Percentiles rank a stretch among this genome's conserved stretches.
phyloP scores from a whole-genome alignment of 805 yeast species.

The Metschnikowia amazonensis region DNA sequence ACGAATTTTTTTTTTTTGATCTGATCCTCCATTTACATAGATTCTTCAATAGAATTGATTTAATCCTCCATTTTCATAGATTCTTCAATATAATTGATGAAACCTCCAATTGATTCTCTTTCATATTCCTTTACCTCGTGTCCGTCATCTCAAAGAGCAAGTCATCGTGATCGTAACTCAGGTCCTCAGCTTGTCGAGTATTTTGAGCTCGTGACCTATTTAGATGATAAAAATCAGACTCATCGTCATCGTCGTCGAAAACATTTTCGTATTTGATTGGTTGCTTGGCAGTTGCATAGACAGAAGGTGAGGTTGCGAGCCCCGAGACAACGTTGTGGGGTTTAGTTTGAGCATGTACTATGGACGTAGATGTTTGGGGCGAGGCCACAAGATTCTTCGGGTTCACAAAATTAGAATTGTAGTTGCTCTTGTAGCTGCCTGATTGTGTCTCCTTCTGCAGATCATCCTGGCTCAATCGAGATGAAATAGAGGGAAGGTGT shows the following conservation, averaged over 20 bases:
- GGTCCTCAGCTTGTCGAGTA: conserved; percentile 6
- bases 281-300: conserved; percentile 19
- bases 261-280: conserved; percentile 36
- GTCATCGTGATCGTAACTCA: conserved; percentile 19
- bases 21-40: too few relatives aligned
- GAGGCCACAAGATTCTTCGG: conserved; percentile 13
- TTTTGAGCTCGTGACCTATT: conserved; percentile 1
- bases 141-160: conserved; percentile 21
- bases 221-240: conserved; percentile 11
- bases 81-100: too few relatives aligned
- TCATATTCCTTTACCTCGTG: conserved; percentile 4
- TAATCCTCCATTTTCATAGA: too few relatives aligned
- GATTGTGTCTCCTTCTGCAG: not conserved
- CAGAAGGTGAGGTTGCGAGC: conserved; percentile 36
- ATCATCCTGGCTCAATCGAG: conserved; percentile 26
- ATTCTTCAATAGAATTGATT: too few relatives aligned
- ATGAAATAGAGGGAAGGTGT: conserved; percentile 31
- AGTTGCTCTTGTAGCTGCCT: not conserved
- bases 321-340: conserved; percentile 23
- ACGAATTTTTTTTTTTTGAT: not conserved
- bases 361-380: conserved; percentile 25
- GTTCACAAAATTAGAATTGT: conserved; percentile 1
- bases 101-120: not conserved
- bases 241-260: conserved; percentile 46
- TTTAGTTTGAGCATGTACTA: conserved; percentile 21